Evolutionary conservation across 495 filamentous ascomycete species (phyloP).

Genomic region (Alectoria sarmentosa): DNA sequence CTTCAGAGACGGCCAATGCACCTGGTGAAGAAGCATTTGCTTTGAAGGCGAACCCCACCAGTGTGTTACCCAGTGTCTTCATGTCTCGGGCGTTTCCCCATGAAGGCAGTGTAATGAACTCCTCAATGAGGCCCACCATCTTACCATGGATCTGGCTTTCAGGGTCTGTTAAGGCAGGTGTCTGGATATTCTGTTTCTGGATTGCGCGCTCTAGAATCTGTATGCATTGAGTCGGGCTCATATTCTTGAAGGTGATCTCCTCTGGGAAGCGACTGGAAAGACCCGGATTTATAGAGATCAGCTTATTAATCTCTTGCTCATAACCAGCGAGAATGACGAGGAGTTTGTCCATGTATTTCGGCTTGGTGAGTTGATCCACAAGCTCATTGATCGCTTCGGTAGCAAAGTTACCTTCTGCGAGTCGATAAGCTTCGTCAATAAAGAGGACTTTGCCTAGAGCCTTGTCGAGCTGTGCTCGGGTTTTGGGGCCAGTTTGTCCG

Average conservation of each 20-base stretch:
- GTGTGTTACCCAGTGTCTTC: too few species aligned
- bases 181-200: too few species aligned
- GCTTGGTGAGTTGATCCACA: slow-evolving; percentile 60
- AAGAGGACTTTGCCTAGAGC: slow-evolving; percentile 54
- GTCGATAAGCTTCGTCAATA: slow-evolving; percentile 56
- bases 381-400: slow-evolving; percentile 71
- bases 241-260: slow-evolving; percentile 36
- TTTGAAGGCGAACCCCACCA: too few species aligned
- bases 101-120: too few species aligned
- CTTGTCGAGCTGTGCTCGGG: slow-evolving; percentile 33
- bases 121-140: too few species aligned
- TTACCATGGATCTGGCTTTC: too few species aligned
- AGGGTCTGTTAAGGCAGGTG: too few species aligned
- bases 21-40: too few species aligned
- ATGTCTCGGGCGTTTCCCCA: too few species aligned
- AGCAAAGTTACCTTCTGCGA: slow-evolving; percentile 49
- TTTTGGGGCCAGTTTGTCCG: slow-evolving; percentile 45
- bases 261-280: slow-evolving; percentile 48
- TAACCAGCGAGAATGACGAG: slow-evolving; percentile 74
- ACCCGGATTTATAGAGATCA: slow-evolving; percentile 51
- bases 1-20: background rate
- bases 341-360: slow-evolving; percentile 53
- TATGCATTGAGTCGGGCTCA: too few species aligned
- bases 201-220: too few species aligned
- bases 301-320: slow-evolving; percentile 58